Evolutionary conservation across 441 rosid species (phyloP).

Genomic region (Capsella rubella): DNA sequence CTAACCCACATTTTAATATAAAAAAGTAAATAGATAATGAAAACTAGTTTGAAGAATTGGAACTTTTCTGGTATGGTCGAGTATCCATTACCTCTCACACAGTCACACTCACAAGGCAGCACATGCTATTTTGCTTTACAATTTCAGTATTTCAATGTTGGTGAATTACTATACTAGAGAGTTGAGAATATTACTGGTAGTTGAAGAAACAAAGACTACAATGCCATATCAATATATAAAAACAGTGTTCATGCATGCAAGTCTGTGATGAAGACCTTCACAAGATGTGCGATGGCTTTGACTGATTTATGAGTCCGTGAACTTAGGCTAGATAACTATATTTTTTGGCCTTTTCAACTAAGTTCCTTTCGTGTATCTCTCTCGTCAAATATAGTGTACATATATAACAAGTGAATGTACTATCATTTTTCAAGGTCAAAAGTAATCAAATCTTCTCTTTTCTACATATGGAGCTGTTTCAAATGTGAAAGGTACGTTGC

Average conservation of each 20-base stretch:
- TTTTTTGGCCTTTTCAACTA: not conserved
- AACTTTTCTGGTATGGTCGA: conserved; percentile 14
- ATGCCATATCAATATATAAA: not conserved
- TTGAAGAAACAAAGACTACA: not conserved
- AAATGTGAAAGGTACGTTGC: not conserved
- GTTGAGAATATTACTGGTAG: not conserved
- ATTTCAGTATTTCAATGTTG: not conserved
- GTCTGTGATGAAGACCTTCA: conserved; percentile 12
- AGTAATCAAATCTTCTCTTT: not conserved
- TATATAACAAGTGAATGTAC: not conserved
- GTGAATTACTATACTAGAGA: not conserved
- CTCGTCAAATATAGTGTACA: conserved; percentile 2
- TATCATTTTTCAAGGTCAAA: not conserved
- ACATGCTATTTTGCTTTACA: conserved; percentile 25
- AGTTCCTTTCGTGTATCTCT: conserved; percentile 1
- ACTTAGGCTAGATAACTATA: not conserved
- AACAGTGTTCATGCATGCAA: conserved; percentile 1
- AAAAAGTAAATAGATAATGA: not conserved
- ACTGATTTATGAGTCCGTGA: not conserved
- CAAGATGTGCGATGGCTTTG: conserved; percentile 1
- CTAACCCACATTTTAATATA: not conserved
- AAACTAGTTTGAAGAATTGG: conserved; percentile 1
- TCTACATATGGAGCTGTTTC: not conserved
- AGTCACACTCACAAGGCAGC: conserved; percentile 1
- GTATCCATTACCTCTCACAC: not conserved